These are phyloP conservation scores for Diaporthe sp. DNA, from an alignment of 2,329 filamentous ascomycete species.

Conservation along the genomic window DNA sequence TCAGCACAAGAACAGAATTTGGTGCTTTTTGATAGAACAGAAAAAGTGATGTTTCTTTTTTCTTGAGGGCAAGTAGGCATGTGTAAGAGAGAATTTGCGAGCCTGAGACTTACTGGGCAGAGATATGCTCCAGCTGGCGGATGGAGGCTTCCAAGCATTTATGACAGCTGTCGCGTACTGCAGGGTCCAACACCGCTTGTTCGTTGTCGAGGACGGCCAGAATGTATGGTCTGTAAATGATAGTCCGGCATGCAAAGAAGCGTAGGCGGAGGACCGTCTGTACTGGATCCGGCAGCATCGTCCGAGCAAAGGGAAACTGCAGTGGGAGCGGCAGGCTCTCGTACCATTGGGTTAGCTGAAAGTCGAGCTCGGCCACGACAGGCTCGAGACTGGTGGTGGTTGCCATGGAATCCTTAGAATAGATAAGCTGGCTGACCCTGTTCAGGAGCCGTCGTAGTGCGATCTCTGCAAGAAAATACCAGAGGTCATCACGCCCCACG, in stretches of 20 bases:
- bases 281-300: conserved; percentile 78
- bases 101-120: conserved; percentile 74
- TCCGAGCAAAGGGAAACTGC: conserved; percentile 81
- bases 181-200: conserved; percentile 77
- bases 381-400: conserved; percentile 82
- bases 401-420: conserved; percentile 79
- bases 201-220: conserved; percentile 85
- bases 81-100: neutral
- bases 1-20: neutral
- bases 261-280: conserved; percentile 84
- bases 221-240: conserved; percentile 89
- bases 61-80: neutral
- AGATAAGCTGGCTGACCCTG: conserved; percentile 83
- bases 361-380: conserved; percentile 84
- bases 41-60: neutral
- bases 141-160: conserved; percentile 87
- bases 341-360: conserved; percentile 88
- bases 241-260: conserved; percentile 88
- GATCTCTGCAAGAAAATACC: conserved; percentile 90
- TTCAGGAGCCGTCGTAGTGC: conserved; percentile 83
- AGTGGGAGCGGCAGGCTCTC: conserved; percentile 81
- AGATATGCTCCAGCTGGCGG: conserved; percentile 83
- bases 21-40: neutral
- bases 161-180: conserved; percentile 82
- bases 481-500: conserved; percentile 81